These are phyloP conservation scores for Trichosporon ovoides DNA, from an alignment of 1,284 basidiomycete species.

Conservation along the genomic window DNA sequence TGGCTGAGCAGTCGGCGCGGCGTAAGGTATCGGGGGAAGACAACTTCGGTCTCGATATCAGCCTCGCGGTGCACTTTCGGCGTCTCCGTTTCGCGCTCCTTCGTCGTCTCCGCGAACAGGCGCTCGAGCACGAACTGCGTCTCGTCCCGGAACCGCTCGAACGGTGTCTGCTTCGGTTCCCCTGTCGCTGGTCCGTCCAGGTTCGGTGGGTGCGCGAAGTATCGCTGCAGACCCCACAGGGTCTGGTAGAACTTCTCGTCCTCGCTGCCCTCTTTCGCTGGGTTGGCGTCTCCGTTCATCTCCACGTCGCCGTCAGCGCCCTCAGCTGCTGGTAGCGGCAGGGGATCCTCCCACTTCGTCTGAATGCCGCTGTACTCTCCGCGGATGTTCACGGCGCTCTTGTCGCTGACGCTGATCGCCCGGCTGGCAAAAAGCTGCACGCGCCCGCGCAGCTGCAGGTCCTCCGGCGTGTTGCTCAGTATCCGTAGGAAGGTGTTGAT, in stretches of 20 bases:
- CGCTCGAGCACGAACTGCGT: constrained; percentile 39
- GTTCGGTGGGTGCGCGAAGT: constrained; percentile 42
- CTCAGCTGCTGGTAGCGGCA: constrained; percentile 5
- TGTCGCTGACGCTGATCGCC: constrained; percentile 41
- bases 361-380: constrained; percentile 40
- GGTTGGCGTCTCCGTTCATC: constrained; percentile 18
- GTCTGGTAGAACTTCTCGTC: constrained; percentile 43
- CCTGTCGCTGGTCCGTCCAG: constrained; percentile 34
- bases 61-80: constrained; percentile 28
- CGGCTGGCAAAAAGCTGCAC: constrained; percentile 43
- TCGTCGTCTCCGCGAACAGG: constrained; percentile 36
- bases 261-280: too few species aligned
- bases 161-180: constrained; percentile 27
- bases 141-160: constrained; percentile 36
- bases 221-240: constrained; percentile 46
- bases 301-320: constrained; percentile 25
- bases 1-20: constrained; percentile 39
- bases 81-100: constrained; percentile 28
- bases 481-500: constrained; percentile 44
- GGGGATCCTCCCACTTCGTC: constrained; percentile 37
- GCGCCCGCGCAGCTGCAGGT: constrained; percentile 40
- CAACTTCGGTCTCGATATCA: constrained; percentile 23
- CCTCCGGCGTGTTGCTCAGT: constrained; percentile 37
- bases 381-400: constrained; percentile 44
- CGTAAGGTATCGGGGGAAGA: constrained; percentile 45